These are phyloP conservation scores for Pezicula neosporulosa DNA, from an alignment of 2,329 filamentous ascomycete species.

Conservation along the genomic window DNA sequence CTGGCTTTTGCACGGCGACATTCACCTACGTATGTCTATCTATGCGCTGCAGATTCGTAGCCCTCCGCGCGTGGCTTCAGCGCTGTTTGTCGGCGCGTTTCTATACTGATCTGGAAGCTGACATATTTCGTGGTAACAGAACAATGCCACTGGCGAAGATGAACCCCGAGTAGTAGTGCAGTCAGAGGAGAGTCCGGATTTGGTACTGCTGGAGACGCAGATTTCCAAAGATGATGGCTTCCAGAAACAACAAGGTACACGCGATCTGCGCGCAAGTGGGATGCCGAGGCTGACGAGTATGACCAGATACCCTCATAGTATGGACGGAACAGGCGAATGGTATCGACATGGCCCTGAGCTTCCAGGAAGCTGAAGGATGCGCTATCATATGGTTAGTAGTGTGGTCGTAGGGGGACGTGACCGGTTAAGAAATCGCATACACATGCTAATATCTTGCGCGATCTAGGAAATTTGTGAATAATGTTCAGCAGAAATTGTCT, in stretches of 20 bases:
- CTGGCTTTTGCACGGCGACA: constrained; percentile 82
- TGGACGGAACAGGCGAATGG: constrained; percentile 87
- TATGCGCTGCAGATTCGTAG: constrained; percentile 1
- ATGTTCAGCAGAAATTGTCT: constrained; percentile 74
- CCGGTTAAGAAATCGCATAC: not conserved
- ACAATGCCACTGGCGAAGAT: constrained; percentile 60
- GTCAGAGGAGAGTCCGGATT: constrained; percentile 85
- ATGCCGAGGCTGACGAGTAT: constrained; percentile 24
- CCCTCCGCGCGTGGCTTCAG: constrained; percentile 2
- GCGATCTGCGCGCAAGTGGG: constrained; percentile 16
- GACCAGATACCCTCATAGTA: constrained; percentile 87
- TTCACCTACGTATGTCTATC: constrained; percentile 24
- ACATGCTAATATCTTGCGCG: constrained; percentile 4
- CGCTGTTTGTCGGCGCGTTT: constrained; percentile 6
- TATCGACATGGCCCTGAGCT: constrained; percentile 95
- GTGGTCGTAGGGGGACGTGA: not conserved
- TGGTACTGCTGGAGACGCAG: constrained; percentile 81
- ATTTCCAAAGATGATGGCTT: constrained; percentile 95
- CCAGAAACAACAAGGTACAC: constrained; percentile 91
- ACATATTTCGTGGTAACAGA: constrained; percentile 34
- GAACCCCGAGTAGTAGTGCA: constrained; percentile 87
- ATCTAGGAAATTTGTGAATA: constrained; percentile 83
- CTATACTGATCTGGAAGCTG: constrained; percentile 19
- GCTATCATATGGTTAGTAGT: constrained; percentile 76
- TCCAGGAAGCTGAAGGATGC: constrained; percentile 95